Evolutionary conservation across 495 filamentous ascomycete genomes (phyloP), one percentile per base, ranked within the genome.

Genomic region (Penicillium coffeae): DNA sequence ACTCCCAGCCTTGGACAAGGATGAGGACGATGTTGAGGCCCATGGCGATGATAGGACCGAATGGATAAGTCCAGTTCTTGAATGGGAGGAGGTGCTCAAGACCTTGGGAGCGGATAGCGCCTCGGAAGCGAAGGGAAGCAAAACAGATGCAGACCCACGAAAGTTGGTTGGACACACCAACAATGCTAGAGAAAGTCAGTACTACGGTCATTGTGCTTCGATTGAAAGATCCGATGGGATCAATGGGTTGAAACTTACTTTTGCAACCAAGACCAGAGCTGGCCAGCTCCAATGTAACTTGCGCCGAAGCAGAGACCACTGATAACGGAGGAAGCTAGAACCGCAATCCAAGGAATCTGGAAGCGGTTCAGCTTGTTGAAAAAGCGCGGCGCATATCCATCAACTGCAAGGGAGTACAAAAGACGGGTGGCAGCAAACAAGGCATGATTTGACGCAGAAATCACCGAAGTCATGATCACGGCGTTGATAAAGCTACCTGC

Each of bases 91-190:
- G 68, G 49, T 82, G 75, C 34, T 77, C 74, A 35, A 80, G 75
- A 14, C 72, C 71, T 48, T 83, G 80, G 6, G 52, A 57, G 42
- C 69, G 70, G 41, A 85, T 62, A 10, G 69, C 81, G 12, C 68
- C 56, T 18, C 80, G 76, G 67, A 84, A 84, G 22, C 80, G 76
- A 32, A 84, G 64, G 3, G 78, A 82, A 3, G 80, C 75, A 36
- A 83, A 59, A 16, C 76, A 68, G 47, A 84, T 84, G 43, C 72
- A 71, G 50, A 79, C 72, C 81, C 81, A 84, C 30, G 77, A 77
- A 4, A 84, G 62, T 60, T 83, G 81, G 52, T 83, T 84, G 0
- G 79, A 82, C 10, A 84, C 81, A 10, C 80, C 80, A 35, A 83
- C 80, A 44, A 84, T 73, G 39, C 42, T 45, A 15, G 0, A 20